These are phyloP conservation scores for Alternaria sp. DNA, from an alignment of 2,329 filamentous ascomycete species.

Conservation along the genomic window DNA sequence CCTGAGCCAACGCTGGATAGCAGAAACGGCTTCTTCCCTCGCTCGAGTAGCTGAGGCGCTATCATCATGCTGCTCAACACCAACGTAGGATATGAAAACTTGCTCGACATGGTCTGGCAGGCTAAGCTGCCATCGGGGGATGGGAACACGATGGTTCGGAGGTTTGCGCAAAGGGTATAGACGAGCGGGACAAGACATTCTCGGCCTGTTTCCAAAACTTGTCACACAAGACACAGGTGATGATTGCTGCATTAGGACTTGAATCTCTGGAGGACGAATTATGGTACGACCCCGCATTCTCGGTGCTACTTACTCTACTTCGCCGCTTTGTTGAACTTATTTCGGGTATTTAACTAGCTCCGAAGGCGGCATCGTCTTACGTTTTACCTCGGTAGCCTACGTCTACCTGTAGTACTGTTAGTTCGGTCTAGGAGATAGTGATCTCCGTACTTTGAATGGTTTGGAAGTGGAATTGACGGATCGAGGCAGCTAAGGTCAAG, in stretches of 20 bases:
- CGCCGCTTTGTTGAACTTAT: not conserved
- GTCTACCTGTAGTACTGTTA: not conserved
- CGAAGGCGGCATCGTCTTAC: not conserved
- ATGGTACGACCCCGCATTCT: constrained; percentile 1
- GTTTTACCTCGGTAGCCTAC: no score
- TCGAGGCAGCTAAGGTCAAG: not conserved
- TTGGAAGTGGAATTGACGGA: not conserved
- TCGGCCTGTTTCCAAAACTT: not conserved
- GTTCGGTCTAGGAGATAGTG: not conserved
- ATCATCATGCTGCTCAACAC: constrained; percentile 39
- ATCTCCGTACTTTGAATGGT: not conserved
- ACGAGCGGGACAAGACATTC: constrained; percentile 33
- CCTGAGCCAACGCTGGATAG: constrained; percentile 33
- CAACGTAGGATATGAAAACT: constrained; percentile 46
- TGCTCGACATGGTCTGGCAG: constrained; percentile 33
- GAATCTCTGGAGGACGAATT: not conserved
- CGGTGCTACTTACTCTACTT: not conserved
- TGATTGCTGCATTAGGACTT: not conserved
- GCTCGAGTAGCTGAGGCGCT: constrained; percentile 4
- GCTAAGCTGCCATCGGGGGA: constrained; percentile 45
- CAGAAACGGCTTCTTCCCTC: constrained; percentile 19
- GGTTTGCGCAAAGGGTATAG: constrained; percentile 46
- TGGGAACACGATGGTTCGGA: constrained; percentile 42
- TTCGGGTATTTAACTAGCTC: not conserved
- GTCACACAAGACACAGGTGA: not conserved